A percentile compares a stretch with the other conserved stretches of the same genome.
Conservation (phyloP, 2,329 filamentous ascomycete genomes). For the Aspergillus sp. region DNA sequence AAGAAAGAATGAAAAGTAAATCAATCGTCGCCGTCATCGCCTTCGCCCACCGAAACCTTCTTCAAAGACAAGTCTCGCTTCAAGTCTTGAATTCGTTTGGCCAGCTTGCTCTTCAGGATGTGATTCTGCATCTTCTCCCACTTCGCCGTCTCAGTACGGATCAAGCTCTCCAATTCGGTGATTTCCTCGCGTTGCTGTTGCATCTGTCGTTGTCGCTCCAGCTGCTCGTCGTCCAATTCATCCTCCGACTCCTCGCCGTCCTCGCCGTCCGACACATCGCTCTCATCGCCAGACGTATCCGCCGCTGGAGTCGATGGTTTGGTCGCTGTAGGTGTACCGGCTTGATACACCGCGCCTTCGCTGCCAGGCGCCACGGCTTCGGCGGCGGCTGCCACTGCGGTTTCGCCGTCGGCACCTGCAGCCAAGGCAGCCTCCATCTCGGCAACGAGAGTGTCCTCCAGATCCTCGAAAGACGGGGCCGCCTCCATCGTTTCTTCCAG, state of each 20-base stretch:
- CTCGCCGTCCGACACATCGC: conserved; percentile 38
- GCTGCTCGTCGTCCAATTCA: conserved; percentile 45
- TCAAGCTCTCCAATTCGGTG: conserved; percentile 41
- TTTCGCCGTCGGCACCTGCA: conserved; percentile 36
- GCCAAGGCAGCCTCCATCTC: conserved; percentile 46
- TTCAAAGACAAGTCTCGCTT: conserved; percentile 46
- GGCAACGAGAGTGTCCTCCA: conserved; percentile 43
- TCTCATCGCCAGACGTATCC: conserved; percentile 44
- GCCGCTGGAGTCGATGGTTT: conserved; percentile 34
- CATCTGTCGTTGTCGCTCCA: conserved; percentile 41
- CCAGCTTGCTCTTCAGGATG: conserved; percentile 45
- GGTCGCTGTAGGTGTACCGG: conserved; percentile 32
- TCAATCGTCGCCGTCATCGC: conserved; percentile 32
- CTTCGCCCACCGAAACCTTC: conserved; percentile 43
- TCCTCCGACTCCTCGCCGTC: conserved; percentile 36
- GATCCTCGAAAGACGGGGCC: conserved; percentile 31
- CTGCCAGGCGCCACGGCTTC: conserved; percentile 8
- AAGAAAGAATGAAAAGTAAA: conserved; percentile 2
- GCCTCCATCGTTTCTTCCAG: conserved; percentile 44
- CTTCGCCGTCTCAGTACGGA: conserved; percentile 38
- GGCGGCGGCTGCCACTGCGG: conserved; percentile 22
- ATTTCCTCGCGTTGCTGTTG: conserved; percentile 48
- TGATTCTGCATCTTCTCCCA: conserved; percentile 42
- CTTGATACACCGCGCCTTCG: conserved; percentile 24
- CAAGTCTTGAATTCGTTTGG: conserved; percentile 43